Conservation (phyloP, 805 yeast species). For the Starmerella tilneyi region DNA sequence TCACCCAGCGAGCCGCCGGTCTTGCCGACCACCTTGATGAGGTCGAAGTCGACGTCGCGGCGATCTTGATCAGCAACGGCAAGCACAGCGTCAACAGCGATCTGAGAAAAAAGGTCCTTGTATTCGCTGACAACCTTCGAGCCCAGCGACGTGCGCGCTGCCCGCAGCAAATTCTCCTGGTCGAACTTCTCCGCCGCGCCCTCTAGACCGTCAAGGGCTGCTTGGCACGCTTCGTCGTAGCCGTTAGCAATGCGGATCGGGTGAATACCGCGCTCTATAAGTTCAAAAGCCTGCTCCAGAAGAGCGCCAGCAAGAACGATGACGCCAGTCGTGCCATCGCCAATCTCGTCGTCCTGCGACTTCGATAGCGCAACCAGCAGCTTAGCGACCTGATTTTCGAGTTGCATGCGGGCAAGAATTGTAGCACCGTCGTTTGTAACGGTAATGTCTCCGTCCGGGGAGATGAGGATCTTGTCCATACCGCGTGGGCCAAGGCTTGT, state of each 20-base stretch:
- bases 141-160: slow-evolving; percentile 91
- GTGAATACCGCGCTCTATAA: slow-evolving; percentile 93
- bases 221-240: slow-evolving; percentile 89
- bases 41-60: slow-evolving; percentile 92
- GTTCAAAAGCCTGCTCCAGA: slow-evolving; percentile 84
- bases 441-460: slow-evolving; percentile 96
- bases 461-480: slow-evolving; percentile 86
- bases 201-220: slow-evolving; percentile 73
- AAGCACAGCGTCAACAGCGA: slow-evolving; percentile 94
- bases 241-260: slow-evolving; percentile 97
- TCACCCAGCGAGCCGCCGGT: slow-evolving; percentile 91
- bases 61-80: slow-evolving; percentile 86
- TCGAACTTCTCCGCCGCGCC: slow-evolving; percentile 55
- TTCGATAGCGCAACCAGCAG: slow-evolving; percentile 83
- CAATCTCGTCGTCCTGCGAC: slow-evolving; percentile 96
- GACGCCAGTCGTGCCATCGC: slow-evolving; percentile 98
- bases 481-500: slow-evolving; percentile 97
- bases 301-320: slow-evolving; percentile 93
- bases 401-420: slow-evolving; percentile 87
- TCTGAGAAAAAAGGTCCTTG: slow-evolving; percentile 85
- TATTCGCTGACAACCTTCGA: slow-evolving; percentile 90
- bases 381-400: slow-evolving; percentile 93
- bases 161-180: slow-evolving; percentile 53
- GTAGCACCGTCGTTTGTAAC: slow-evolving; percentile 99
- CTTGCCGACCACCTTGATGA: slow-evolving; percentile 89